Evolutionary conservation across 1,139 yeast species (phyloP).

Genomic region (Neolecta irregularis): DNA sequence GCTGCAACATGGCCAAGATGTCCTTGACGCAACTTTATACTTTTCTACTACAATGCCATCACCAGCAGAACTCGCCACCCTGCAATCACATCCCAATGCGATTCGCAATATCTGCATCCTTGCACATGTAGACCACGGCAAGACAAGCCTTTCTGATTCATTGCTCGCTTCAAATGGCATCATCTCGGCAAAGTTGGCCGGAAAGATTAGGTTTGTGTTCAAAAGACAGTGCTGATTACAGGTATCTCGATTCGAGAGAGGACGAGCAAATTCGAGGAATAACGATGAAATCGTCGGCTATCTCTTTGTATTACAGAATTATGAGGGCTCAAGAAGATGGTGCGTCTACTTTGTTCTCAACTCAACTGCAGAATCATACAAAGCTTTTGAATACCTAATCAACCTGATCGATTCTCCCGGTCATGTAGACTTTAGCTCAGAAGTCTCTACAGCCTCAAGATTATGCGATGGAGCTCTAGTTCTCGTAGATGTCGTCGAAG

Average conservation of each 20-base stretch:
- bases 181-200: constrained; percentile 87
- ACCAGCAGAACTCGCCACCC: constrained; percentile 43
- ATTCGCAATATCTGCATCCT: constrained; percentile 85
- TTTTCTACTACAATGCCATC: constrained; percentile 28
- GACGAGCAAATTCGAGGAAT: constrained; percentile 84
- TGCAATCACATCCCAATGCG: constrained; percentile 54
- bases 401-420: constrained; percentile 97
- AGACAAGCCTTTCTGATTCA: constrained; percentile 81
- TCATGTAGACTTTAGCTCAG: constrained; percentile 91
- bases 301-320: constrained; percentile 56
- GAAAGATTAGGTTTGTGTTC: too few relatives aligned
- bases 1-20: not conserved
- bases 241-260: constrained; percentile 83
- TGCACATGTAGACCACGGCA: constrained; percentile 98
- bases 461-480: constrained; percentile 95
- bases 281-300: constrained; percentile 82
- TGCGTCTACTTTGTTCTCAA: constrained; percentile 4
- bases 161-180: constrained; percentile 89
- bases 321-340: constrained; percentile 13
- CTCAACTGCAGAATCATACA: constrained; percentile 25
- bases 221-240: not conserved
- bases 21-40: too few relatives aligned
- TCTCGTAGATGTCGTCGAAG: constrained; percentile 91
- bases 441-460: constrained; percentile 88
- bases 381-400: constrained; percentile 61